These are phyloP conservation scores for Kwoniella dejecticola DNA, from an alignment of 768 basidiomycete species.

Conservation along the genomic window DNA sequence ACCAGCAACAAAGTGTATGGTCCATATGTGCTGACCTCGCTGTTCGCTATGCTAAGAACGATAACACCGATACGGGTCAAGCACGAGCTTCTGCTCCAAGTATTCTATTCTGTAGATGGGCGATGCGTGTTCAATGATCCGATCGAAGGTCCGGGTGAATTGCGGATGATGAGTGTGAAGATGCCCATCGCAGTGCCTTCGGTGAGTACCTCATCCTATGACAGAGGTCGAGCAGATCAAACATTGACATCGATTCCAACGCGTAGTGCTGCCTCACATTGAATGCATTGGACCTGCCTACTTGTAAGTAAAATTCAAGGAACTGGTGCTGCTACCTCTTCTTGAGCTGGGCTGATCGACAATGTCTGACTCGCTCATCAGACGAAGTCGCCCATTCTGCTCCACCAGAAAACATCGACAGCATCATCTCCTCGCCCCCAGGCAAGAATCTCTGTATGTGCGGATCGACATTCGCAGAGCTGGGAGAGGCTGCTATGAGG, in stretches of 20 bases:
- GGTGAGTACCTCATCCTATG: slow-evolving; percentile 27
- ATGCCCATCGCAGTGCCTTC: slow-evolving; percentile 45
- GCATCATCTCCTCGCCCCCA: slow-evolving; percentile 29
- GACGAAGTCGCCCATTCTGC: slow-evolving; percentile 19
- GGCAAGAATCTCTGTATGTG: slow-evolving; percentile 37
- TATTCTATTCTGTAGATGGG: slow-evolving; percentile 52
- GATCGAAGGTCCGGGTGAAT: slow-evolving; percentile 46
- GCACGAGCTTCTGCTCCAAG: slow-evolving; percentile 43
- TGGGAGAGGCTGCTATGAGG: slow-evolving; percentile 43
- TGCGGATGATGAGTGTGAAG: slow-evolving; percentile 47
- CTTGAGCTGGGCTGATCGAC: not conserved
- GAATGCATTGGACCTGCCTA: slow-evolving; percentile 31
- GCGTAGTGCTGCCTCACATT: slow-evolving; percentile 30
- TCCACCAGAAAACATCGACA: slow-evolving; percentile 28
- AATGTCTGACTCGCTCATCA: slow-evolving; percentile 1
- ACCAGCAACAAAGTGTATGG: not conserved
- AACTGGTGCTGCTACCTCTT: not conserved
- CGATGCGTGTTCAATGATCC: slow-evolving; percentile 30
- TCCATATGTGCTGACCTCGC: not conserved
- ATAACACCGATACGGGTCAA: slow-evolving; percentile 52
- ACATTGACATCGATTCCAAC: too few species aligned
- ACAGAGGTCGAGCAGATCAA: too few species aligned
- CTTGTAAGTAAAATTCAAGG: slow-evolving; percentile 24
- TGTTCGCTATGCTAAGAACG: slow-evolving; percentile 26
- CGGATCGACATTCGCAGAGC: slow-evolving; percentile 38